Evolutionary conservation across 2,329 filamentous ascomycete genomes (phyloP).

Genomic region (Acrocalymma vagum): DNA sequence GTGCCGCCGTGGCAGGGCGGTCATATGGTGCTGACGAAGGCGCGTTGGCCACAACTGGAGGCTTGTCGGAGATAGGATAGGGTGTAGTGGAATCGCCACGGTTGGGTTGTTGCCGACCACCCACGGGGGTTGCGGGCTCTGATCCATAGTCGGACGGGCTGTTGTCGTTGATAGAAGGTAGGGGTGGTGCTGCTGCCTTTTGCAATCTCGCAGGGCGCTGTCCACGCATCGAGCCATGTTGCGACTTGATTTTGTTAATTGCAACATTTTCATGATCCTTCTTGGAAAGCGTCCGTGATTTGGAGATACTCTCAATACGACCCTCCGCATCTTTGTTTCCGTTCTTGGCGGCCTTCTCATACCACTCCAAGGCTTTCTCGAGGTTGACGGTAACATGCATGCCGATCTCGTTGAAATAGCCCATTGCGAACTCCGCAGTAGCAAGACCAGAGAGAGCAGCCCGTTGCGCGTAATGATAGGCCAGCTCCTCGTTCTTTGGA

Average conservation of each 20-base stretch:
- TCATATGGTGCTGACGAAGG: conserved; percentile 39
- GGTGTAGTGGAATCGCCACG: conserved; percentile 49
- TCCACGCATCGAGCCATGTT: conserved; percentile 61
- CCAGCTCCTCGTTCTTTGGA: conserved; percentile 92
- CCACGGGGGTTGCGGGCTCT: conserved; percentile 27
- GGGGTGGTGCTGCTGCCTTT: conserved; percentile 41
- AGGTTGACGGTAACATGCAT: conserved; percentile 88
- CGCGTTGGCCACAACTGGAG: conserved; percentile 38
- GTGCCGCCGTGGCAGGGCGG: conserved; percentile 65
- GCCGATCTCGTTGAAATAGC: conserved; percentile 97
- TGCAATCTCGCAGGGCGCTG: conserved; percentile 55
- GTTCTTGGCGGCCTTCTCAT: conserved; percentile 85
- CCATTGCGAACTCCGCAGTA: conserved; percentile 95
- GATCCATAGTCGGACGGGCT: conserved; percentile 46
- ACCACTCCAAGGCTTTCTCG: conserved; percentile 86
- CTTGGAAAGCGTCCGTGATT: conserved; percentile 85
- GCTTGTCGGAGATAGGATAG: conserved; percentile 54
- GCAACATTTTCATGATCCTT: conserved; percentile 93
- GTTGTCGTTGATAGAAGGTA: conserved; percentile 51
- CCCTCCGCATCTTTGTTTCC: conserved; percentile 89
- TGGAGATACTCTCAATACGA: conserved; percentile 83
- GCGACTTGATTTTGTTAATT: conserved; percentile 78
- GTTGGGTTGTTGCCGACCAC: conserved; percentile 33
- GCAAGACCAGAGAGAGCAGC: conserved; percentile 83
- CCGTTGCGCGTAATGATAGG: conserved; percentile 88